phyloP scores from a whole-genome alignment of 1,284 basidiomycete species.

The Pseudozyma sp. region DNA sequence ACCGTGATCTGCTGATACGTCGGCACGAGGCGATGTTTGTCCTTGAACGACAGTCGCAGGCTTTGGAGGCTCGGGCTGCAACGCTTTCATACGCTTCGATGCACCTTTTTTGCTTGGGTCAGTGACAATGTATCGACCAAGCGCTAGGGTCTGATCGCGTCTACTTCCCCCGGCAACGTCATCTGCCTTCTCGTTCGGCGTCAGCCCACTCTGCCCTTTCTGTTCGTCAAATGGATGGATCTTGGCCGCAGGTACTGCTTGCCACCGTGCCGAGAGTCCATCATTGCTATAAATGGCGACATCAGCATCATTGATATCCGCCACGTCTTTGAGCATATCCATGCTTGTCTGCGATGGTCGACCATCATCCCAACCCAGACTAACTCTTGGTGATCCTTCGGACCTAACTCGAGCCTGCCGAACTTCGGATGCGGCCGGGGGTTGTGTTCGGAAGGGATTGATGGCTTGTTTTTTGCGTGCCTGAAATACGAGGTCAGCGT shows the following conservation, averaged over 20 bases:
- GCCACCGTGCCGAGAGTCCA: neutral
- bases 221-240: neutral
- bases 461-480: too few species aligned
- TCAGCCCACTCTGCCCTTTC: neutral
- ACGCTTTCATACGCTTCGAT: too few species aligned
- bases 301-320: slow-evolving; percentile 1
- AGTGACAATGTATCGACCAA: too few species aligned
- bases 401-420: neutral
- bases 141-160: too few species aligned
- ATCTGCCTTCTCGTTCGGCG: too few species aligned
- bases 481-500: neutral
- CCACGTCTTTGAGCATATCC: slow-evolving; percentile 8
- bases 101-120: too few species aligned
- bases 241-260: neutral
- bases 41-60: too few species aligned
- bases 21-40: too few species aligned
- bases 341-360: slow-evolving; percentile 4
- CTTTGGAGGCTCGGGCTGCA: too few species aligned
- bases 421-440: too few species aligned
- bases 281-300: slow-evolving; percentile 11
- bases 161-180: too few species aligned
- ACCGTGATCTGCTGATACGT: neutral
- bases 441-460: too few species aligned
- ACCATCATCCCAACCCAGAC: slow-evolving; percentile 4
- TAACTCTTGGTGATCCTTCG: neutral